phyloP scores from a whole-genome alignment of 179 eudicot genomes.

The Camellia oleifera region DNA sequence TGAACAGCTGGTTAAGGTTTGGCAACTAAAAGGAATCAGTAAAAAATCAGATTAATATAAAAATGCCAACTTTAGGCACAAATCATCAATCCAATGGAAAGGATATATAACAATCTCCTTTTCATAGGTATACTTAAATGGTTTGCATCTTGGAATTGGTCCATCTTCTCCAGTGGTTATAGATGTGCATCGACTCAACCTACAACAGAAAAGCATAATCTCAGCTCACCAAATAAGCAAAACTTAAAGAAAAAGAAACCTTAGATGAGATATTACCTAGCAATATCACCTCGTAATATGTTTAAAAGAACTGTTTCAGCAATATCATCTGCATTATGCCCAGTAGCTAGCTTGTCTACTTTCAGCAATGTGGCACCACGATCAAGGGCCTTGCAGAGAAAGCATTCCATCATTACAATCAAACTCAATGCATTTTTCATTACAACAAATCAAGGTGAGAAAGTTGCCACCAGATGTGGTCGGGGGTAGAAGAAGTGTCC shows the following conservation, averaged over 20 bases:
- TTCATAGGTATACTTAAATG: constrained; percentile 95
- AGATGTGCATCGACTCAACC: constrained; percentile 91
- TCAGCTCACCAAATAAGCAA: constrained; percentile 13
- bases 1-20: constrained; percentile 58
- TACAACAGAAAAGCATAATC: constrained; percentile 28
- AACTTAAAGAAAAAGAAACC: not conserved
- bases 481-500: too few relatives aligned
- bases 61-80: not conserved
- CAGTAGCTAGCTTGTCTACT: constrained; percentile 94
- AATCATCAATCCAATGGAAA: constrained; percentile 24
- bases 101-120: constrained; percentile 99
- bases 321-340: constrained; percentile 98
- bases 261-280: constrained; percentile 50
- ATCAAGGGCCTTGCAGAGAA: constrained; percentile 76
- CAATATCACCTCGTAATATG: constrained; percentile 97
- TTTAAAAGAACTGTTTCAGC: constrained; percentile 93
- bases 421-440: not conserved
- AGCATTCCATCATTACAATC: not conserved
- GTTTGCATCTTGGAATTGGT: constrained; percentile 99
- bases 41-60: not conserved
- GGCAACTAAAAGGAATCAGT: constrained; percentile 12
- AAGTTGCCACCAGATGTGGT: not conserved
- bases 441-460: not conserved
- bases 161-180: constrained; percentile 99
- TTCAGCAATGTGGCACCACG: constrained; percentile 95